Evolutionary conservation across 2,329 filamentous ascomycete genomes (phyloP), one percentile per base, ranked within the genome.

Genomic region (Biscogniauxia sp.): DNA sequence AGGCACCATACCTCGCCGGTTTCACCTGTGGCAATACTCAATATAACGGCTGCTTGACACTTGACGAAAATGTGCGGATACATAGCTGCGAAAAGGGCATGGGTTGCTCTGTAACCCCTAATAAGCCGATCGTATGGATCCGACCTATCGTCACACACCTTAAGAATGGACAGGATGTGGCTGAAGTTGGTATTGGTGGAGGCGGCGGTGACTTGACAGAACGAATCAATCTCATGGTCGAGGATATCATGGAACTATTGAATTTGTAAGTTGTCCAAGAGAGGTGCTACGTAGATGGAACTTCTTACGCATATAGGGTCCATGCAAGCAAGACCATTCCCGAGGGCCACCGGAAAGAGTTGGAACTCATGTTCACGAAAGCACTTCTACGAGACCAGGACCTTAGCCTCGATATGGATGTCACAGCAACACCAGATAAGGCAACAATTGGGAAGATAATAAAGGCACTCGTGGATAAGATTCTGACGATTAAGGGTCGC

Each of bases 41-140:
- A 13, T 84, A 90, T 32, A 74, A 81, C 0, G 93, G 93, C 2
- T 95, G 89, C 69, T 77, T 97, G 25, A 96, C 91, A 0, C 77
- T 78, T 0, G 79, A 88, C 23, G 73, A 82, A 23, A 77, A 79
- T 20, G 86, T 85, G 0, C 85, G 89, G 1, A 80, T 98, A 6
- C 94, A 98, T 73, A 96, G 92, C 69, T 97, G 94, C 67, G 93
- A 96, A 69, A 88, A 86, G 64, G 90, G 88, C 0, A 85, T 83
- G 61, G 80, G 82, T 20, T 92, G 89, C 66, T 69, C 77, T 0
- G 76, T 81, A 0, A 79, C 77, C 54, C 72, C 70, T 66, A 80
- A 72, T 6, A 72, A 76, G 1, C 79, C 83, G 0, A 83, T 90
- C 0, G 88, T 97, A 6, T 88, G 84, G 70, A 94, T 97, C 57